Evolutionary conservation across 768 basidiomycete genomes (phyloP).

Genomic region (Tylopilus vinaceipallidus): DNA sequence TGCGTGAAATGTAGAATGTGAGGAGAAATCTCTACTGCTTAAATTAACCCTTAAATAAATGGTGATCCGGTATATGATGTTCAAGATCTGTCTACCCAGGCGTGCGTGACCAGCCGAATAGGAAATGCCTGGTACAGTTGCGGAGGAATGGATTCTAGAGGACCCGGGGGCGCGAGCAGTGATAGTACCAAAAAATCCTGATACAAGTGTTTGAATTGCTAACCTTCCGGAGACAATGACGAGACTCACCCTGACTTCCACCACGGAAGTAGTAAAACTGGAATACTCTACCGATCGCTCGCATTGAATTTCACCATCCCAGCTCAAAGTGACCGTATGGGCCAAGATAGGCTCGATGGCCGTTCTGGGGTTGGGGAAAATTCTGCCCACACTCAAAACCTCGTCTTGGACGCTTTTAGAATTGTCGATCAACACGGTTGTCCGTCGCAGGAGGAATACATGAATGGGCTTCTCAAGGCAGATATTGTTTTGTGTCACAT

Average conservation of each 20-base stretch:
- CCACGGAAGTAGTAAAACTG: constrained; percentile 47
- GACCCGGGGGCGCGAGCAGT: constrained; percentile 39
- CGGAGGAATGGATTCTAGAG: constrained; percentile 33
- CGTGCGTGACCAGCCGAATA: constrained; percentile 62
- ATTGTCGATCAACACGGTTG: constrained; percentile 36
- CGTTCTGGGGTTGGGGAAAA: constrained; percentile 39
- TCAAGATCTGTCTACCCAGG: constrained; percentile 39
- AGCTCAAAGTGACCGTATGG: constrained; percentile 47
- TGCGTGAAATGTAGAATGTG: not conserved
- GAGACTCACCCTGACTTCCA: constrained; percentile 48
- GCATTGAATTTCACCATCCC: constrained; percentile 55
- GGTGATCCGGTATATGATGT: not conserved
- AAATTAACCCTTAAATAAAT: constrained; percentile 22
- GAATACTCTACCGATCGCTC: constrained; percentile 40
- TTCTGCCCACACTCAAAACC: constrained; percentile 47
- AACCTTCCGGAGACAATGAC: not conserved
- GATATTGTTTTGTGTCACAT: constrained; percentile 6
- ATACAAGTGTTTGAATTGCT: not conserved
- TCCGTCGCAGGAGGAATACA: constrained; percentile 56
- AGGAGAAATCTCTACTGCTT: constrained; percentile 1
- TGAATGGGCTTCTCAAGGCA: constrained; percentile 36
- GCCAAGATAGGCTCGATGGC: constrained; percentile 29
- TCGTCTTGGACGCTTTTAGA: constrained; percentile 19
- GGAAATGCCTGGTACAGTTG: constrained; percentile 50
- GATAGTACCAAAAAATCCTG: constrained; percentile 62